Evolutionary conservation across 768 basidiomycete species (phyloP).

Genomic region (Sarcodon sp.): DNA sequence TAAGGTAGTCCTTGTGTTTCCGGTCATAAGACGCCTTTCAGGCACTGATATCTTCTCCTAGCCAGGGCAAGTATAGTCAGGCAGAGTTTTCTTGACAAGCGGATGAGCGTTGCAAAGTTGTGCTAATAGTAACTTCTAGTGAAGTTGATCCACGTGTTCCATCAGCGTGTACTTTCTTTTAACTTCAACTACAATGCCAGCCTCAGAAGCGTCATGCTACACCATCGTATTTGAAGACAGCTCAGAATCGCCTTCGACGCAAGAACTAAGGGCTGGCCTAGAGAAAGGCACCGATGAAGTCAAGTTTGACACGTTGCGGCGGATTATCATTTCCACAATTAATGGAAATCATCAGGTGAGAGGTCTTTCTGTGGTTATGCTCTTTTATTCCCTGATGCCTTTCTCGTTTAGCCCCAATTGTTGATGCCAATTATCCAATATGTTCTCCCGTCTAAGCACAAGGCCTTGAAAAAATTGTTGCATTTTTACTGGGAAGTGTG

Average conservation of each 20-base stretch:
- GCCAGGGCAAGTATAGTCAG: no score
- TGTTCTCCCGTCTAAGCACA: conserved; percentile 90
- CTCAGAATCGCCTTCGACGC: conserved; percentile 63
- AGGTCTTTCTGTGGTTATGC: conserved; percentile 10
- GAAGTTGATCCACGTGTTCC: background rate
- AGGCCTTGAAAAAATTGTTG: conserved; percentile 92
- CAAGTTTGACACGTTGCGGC: conserved; percentile 91
- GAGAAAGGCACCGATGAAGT: conserved; percentile 97
- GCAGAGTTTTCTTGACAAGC: no score
- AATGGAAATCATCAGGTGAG: conserved; percentile 86
- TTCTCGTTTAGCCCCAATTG: conserved; percentile 51
- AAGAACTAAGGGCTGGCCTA: conserved; percentile 70
- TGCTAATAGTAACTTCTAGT: no score
- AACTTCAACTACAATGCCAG: conserved; percentile 12
- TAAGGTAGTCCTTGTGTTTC: no score
- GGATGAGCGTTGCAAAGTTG: no score
- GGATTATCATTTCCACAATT: conserved; percentile 86
- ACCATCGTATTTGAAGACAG: conserved; percentile 67
- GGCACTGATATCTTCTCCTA: no score
- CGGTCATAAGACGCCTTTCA: no score
- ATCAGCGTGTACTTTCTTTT: background rate
- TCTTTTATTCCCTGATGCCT: conserved; percentile 1
- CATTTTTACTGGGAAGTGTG: conserved; percentile 98
- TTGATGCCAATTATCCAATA: conserved; percentile 99
- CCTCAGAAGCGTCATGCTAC: conserved; percentile 55